Percentiles rank a stretch among this genome's conserved stretches.
These are phyloP conservation scores for Cubamyces sp. DNA, from an alignment of 768 basidiomycete genomes.

Conservation along the genomic window DNA sequence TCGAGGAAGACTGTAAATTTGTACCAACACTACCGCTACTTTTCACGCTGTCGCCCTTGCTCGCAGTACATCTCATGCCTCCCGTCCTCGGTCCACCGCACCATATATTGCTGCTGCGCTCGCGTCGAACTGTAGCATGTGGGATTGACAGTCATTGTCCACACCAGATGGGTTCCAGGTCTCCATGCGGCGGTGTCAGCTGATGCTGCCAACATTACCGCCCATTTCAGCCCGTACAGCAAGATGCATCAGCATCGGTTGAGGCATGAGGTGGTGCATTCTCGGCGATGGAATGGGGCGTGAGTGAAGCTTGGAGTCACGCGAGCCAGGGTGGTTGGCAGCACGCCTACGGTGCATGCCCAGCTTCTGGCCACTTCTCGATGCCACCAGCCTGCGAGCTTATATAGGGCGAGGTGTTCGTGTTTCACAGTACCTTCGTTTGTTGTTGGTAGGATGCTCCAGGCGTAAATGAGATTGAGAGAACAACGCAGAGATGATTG, in stretches of 20 bases:
- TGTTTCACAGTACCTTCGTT: too few species aligned
- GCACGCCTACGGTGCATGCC: not conserved
- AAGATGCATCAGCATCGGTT: conserved; percentile 4
- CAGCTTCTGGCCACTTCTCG: not conserved
- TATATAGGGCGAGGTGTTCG: too few species aligned
- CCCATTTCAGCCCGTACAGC: not conserved
- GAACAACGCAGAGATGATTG: not conserved
- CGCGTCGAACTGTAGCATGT: not conserved
- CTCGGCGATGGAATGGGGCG: conserved; percentile 6
- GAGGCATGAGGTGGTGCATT: conserved; percentile 13
- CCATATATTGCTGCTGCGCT: not conserved
- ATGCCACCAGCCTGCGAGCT: not conserved
- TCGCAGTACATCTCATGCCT: not conserved
- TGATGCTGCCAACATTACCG: conserved; percentile 1
- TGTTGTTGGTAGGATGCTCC: too few species aligned
- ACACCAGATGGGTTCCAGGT: conserved; percentile 2
- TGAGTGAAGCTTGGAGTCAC: conserved; percentile 12
- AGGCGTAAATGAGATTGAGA: too few species aligned
- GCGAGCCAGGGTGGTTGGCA: conserved; percentile 1
- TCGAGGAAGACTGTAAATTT: conserved; percentile 13
- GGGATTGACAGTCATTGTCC: conserved; percentile 1
- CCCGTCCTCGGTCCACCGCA: not conserved
- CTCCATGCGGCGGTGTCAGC: conserved; percentile 11
- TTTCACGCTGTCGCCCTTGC: conserved; percentile 7
- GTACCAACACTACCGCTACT: conserved; percentile 8